Percentiles rank a stretch among this genome's conserved stretches.
These are phyloP conservation scores for Blastobotrys parvus DNA, from an alignment of 805 yeast genomes.

Conservation along the genomic window DNA sequence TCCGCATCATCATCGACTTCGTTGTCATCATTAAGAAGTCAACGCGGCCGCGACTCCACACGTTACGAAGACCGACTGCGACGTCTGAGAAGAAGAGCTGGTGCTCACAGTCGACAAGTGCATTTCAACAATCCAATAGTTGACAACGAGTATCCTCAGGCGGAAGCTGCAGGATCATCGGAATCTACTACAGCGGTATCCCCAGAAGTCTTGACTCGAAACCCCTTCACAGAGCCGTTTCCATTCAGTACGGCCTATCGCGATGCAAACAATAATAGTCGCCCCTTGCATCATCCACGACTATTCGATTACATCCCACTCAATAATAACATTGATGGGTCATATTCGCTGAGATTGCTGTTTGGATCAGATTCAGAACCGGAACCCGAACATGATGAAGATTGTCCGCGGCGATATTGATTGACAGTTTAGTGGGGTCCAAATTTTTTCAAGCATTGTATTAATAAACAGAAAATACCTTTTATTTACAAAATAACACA, in stretches of 20 bases:
- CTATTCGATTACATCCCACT: neutral
- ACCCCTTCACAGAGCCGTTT: neutral
- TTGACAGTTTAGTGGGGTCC: neutral
- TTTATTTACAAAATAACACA: conserved; percentile 4
- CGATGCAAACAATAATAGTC: neutral
- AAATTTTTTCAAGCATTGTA: neutral
- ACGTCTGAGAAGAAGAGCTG: neutral
- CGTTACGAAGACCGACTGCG: no score
- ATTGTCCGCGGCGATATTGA: neutral
- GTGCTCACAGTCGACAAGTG: conserved; percentile 10
- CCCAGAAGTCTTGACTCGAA: no score
- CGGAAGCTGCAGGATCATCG: no score
- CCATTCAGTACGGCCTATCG: neutral
- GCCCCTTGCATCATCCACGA: neutral
- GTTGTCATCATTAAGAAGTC: no score
- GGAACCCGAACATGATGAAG: no score
- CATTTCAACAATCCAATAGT: conserved; percentile 16
- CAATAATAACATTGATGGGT: no score
- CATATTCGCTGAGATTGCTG: neutral
- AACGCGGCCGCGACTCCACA: no score
- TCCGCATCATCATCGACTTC: no score
- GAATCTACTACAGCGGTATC: no score
- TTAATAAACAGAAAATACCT: neutral
- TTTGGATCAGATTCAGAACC: neutral
- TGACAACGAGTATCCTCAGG: no score